phyloP scores from a whole-genome alignment of 129 eudicot genomes.

The Deinandra increscens region DNA sequence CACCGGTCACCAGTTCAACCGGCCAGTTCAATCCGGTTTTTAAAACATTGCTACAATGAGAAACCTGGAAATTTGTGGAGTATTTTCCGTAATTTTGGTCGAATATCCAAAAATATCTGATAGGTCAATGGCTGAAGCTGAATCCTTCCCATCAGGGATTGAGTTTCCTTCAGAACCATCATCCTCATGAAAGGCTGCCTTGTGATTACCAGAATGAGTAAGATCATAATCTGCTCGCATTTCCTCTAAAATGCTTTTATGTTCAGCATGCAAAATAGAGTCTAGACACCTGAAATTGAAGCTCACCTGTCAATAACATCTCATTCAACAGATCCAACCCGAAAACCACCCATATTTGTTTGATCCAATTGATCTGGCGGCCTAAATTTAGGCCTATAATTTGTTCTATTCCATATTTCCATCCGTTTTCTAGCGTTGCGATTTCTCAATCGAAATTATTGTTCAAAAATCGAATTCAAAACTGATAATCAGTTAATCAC shows the following conservation, averaged over 20 bases:
- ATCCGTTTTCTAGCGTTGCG: too few relatives aligned
- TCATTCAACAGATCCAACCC: too few relatives aligned
- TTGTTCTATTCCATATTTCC: too few relatives aligned
- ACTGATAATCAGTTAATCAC: constrained; percentile 13
- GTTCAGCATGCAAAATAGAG: constrained; percentile 94
- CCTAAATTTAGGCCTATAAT: too few relatives aligned
- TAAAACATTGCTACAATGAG: constrained; percentile 2
- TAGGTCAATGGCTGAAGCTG: constrained; percentile 35
- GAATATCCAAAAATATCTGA: constrained; percentile 33
- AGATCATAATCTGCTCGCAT: constrained; percentile 80
- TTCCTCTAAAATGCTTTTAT: constrained; percentile 79
- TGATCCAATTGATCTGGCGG: too few relatives aligned
- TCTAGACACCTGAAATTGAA: constrained; percentile 71
- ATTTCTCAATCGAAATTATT: too few relatives aligned
- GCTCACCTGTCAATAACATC: neutral
- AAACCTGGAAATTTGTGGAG: constrained; percentile 47
- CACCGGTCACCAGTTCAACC: too few relatives aligned
- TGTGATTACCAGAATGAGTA: constrained; percentile 35
- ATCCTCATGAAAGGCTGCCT: constrained; percentile 14
- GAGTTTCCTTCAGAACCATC: constrained; percentile 21
- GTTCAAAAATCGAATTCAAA: too few relatives aligned
- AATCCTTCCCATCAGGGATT: constrained; percentile 20
- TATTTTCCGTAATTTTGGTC: constrained; percentile 22
- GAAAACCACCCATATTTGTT: too few relatives aligned
- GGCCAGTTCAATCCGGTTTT: too few relatives aligned